phyloP scores from a whole-genome alignment of 306 rosid genomes.

The Canavalia ensiformis region DNA sequence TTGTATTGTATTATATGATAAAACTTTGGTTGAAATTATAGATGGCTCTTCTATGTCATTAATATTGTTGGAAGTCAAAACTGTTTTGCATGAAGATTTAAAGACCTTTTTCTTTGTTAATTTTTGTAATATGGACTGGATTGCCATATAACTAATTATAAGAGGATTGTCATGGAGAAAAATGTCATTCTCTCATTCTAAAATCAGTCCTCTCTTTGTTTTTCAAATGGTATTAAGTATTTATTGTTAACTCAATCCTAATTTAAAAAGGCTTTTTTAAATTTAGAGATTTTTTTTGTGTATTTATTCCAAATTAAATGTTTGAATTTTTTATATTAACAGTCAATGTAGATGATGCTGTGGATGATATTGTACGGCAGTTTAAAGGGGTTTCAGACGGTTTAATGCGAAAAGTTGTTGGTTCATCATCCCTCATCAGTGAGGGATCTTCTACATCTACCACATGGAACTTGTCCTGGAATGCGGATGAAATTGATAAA shows the following conservation, averaged over 20 bases:
- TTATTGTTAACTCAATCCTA: conserved; percentile 28
- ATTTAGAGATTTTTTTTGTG: neutral
- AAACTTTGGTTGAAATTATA: conserved; percentile 32
- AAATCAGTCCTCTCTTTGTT: conserved; percentile 14
- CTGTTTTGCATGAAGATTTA: conserved; percentile 24
- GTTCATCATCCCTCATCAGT: conserved; percentile 56
- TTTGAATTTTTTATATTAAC: conserved; percentile 43
- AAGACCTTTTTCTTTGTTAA: conserved; percentile 16
- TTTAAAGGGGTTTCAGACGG: conserved; percentile 97
- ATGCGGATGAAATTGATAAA: conserved; percentile 66
- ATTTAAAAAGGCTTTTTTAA: conserved; percentile 13
- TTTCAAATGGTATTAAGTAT: conserved; percentile 10
- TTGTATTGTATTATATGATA: conserved; percentile 6
- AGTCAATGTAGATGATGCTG: conserved; percentile 96
- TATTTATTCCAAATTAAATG: conserved; percentile 31
- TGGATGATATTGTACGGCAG: conserved; percentile 95
- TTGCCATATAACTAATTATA: conserved; percentile 15
- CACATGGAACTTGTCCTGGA: conserved; percentile 55
- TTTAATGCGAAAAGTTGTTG: conserved; percentile 74
- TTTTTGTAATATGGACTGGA: conserved; percentile 28
- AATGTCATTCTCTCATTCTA: conserved; percentile 14
- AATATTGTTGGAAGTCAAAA: conserved; percentile 49
- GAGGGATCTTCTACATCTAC: conserved; percentile 62
- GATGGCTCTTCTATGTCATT: conserved; percentile 25
- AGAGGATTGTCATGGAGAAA: conserved; percentile 23